Evolutionary conservation across 208 protist species (phyloP).

Genomic region (Trichomonas gallinae): DNA sequence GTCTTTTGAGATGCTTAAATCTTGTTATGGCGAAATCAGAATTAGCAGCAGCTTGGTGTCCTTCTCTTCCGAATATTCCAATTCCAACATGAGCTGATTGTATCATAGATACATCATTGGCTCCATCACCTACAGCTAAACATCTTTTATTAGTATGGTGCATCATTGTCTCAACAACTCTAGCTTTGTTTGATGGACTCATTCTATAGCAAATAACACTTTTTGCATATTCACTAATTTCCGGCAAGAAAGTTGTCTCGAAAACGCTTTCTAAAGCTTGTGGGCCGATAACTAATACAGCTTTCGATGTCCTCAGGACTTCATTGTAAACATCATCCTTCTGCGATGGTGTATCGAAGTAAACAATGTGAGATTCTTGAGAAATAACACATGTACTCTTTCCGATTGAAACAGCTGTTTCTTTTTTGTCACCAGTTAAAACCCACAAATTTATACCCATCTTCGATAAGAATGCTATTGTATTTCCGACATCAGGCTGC

Average conservation of each 20-base stretch:
- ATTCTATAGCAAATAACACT: background rate
- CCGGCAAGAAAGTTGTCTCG: constrained; percentile 2
- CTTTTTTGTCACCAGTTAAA: constrained; percentile 89
- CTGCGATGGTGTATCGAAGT: background rate
- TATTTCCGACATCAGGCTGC: constrained; percentile 67
- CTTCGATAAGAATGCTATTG: constrained; percentile 44
- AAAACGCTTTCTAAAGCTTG: background rate
- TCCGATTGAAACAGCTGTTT: constrained; percentile 47
- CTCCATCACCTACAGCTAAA: constrained; percentile 86
- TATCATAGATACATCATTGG: constrained; percentile 93
- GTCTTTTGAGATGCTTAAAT: constrained; percentile 35
- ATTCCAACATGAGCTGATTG: constrained; percentile 72
- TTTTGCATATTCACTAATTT: background rate
- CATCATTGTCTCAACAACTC: constrained; percentile 63
- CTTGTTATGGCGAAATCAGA: constrained; percentile 91
- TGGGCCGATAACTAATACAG: background rate
- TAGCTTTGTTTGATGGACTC: background rate
- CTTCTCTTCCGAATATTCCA: constrained; percentile 74
- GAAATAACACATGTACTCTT: constrained; percentile 27
- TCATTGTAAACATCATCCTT: background rate
- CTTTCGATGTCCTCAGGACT: background rate
- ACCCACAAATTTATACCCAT: constrained; percentile 79
- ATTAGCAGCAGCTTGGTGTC: constrained; percentile 83
- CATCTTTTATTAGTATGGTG: constrained; percentile 28
- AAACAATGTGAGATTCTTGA: background rate